phyloP scores from a whole-genome alignment of 2,329 filamentous ascomycete genomes.

The Pseudogymnoascus verrucosus region DNA sequence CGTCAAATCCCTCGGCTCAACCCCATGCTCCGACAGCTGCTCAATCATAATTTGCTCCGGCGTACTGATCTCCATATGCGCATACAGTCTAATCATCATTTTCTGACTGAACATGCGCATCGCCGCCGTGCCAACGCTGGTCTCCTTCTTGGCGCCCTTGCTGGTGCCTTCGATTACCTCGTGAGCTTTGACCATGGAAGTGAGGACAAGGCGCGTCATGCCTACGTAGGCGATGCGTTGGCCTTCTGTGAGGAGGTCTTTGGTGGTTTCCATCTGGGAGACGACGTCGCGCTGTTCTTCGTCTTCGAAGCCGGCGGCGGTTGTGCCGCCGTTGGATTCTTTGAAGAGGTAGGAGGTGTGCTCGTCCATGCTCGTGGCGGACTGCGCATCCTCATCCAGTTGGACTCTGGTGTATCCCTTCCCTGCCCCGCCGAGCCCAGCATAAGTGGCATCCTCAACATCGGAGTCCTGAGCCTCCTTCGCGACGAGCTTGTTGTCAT shows the following conservation, averaged over 20 bases:
- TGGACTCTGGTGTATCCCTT: constrained; percentile 95
- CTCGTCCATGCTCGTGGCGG: constrained; percentile 92
- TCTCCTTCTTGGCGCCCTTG: constrained; percentile 62
- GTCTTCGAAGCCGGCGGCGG: constrained; percentile 54
- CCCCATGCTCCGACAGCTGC: constrained; percentile 86
- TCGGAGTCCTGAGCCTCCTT: constrained; percentile 66
- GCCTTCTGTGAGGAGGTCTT: constrained; percentile 87
- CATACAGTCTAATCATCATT: constrained; percentile 92
- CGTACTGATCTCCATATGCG: constrained; percentile 91
- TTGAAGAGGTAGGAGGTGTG: constrained; percentile 96
- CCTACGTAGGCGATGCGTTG: constrained; percentile 96
- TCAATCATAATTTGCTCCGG: constrained; percentile 98
- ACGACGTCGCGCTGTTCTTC: constrained; percentile 81
- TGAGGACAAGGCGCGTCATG: constrained; percentile 72
- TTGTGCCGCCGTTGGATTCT: constrained; percentile 51
- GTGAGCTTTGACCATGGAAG: constrained; percentile 63
- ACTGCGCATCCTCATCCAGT: constrained; percentile 88
- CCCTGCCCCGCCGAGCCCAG: constrained; percentile 75
- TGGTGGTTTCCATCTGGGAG: constrained; percentile 90
- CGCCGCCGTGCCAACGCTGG: constrained; percentile 63
- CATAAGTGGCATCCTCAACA: constrained; percentile 61
- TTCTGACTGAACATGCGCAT: constrained; percentile 96
- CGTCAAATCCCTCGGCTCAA: constrained; percentile 75
- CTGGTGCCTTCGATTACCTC: constrained; percentile 50
- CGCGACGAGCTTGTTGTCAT: constrained; percentile 80